Evolutionary conservation across 345 rosid genomes (phyloP).

Genomic region (Bruguiera parviflora): DNA sequence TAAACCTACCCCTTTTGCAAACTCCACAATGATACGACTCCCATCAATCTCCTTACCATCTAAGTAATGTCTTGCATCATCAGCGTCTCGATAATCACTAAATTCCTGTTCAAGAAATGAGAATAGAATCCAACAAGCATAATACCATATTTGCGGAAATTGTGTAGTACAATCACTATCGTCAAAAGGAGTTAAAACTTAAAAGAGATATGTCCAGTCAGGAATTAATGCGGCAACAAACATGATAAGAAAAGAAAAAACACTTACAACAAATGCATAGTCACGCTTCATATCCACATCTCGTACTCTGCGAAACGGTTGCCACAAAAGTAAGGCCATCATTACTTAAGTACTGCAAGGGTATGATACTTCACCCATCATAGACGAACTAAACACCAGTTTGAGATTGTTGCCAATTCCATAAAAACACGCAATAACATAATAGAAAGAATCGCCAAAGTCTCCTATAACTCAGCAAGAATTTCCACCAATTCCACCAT

Average conservation of each 20-base stretch:
- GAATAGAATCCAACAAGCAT: conserved; percentile 14
- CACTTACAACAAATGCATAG: conserved; percentile 96
- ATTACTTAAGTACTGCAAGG: conserved; percentile 79
- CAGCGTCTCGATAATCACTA: conserved; percentile 94
- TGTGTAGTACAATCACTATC: neutral
- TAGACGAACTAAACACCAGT: conserved; percentile 84
- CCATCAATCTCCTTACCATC: conserved; percentile 87
- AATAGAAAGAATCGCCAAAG: conserved; percentile 78
- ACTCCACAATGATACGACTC: conserved; percentile 86
- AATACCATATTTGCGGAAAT: conserved; percentile 24
- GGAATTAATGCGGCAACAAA: neutral
- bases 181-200: neutral
- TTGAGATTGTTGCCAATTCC: conserved; percentile 84
- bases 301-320: conserved; percentile 96
- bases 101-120: conserved; percentile 58
- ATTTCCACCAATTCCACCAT: conserved; percentile 62
- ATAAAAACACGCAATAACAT: conserved; percentile 65
- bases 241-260: neutral
- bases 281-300: conserved; percentile 99
- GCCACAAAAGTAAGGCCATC: conserved; percentile 99
- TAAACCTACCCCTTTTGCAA: conserved; percentile 70
- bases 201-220: neutral
- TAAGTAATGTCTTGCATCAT: conserved; percentile 78
- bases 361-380: conserved; percentile 82
- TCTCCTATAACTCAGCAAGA: conserved; percentile 37